phyloP scores from a whole-genome alignment of 2,329 filamentous ascomycete species.

The Pyrenochaeta sp. region DNA sequence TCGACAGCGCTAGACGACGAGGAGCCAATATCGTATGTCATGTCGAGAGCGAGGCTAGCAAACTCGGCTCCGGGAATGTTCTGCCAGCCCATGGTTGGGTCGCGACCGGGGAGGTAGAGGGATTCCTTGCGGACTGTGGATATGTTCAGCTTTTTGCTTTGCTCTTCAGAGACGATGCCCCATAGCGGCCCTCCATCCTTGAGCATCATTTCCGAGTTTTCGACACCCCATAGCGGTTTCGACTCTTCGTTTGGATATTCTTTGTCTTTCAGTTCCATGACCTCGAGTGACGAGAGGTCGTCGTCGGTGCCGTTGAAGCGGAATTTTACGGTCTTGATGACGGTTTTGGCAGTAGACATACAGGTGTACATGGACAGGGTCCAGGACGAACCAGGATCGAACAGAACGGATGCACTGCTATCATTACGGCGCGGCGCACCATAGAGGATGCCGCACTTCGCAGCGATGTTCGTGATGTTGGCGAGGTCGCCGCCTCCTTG shows the following conservation, averaged over 20 bases:
- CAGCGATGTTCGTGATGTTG: constrained; percentile 54
- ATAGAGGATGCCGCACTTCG: constrained; percentile 51
- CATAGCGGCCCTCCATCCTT: constrained; percentile 47
- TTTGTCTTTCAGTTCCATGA: constrained; percentile 49
- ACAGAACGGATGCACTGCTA: constrained; percentile 39
- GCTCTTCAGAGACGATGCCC: constrained; percentile 49
- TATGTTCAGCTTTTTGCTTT: constrained; percentile 41
- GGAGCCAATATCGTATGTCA: constrained; percentile 15
- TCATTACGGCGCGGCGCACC: constrained; percentile 50
- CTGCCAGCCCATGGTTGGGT: constrained; percentile 10
- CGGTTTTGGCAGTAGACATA: constrained; percentile 51
- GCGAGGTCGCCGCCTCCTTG: constrained; percentile 38
- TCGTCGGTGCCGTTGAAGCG: constrained; percentile 47
- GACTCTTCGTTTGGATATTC: constrained; percentile 40
- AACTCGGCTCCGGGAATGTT: constrained; percentile 50
- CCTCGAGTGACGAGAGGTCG: constrained; percentile 43
- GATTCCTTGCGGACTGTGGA: constrained; percentile 39
- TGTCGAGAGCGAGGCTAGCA: constrained; percentile 28
- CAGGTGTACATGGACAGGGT: constrained; percentile 53
- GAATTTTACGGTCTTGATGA: constrained; percentile 56
- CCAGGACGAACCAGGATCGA: constrained; percentile 52
- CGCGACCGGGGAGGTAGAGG: constrained; percentile 43
- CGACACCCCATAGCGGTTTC: constrained; percentile 49
- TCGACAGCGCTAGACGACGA: constrained; percentile 20
- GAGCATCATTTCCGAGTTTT: constrained; percentile 34